Percentiles rank a stretch among this genome's conserved stretches.
These are phyloP conservation scores for Iris pallida DNA, from an alignment of 116 monocot species.

Conservation along the genomic window DNA sequence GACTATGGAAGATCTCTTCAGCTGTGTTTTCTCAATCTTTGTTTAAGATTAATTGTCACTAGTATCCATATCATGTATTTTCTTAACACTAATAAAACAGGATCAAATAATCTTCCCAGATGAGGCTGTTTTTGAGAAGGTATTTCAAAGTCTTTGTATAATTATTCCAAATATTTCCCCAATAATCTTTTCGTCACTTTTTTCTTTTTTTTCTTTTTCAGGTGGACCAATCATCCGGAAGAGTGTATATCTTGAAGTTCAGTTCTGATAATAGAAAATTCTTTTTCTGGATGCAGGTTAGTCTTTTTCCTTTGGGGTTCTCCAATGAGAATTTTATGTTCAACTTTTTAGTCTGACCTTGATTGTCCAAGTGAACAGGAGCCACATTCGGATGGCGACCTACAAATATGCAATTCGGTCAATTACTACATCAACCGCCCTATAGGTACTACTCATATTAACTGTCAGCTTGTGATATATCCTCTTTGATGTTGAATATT, in stretches of 20 bases:
- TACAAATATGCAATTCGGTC: constrained; percentile 55
- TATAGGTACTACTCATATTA: constrained; percentile 46
- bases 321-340: neutral
- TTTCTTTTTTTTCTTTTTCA: constrained; percentile 27
- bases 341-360: constrained; percentile 1
- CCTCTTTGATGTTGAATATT: neutral
- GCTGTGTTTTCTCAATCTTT: neutral
- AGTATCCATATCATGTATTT: constrained; percentile 10
- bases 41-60: neutral
- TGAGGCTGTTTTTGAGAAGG: constrained; percentile 93
- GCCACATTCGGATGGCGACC: constrained; percentile 52
- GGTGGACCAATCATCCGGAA: constrained; percentile 77
- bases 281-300: constrained; percentile 98
- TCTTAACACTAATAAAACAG: constrained; percentile 46
- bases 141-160: constrained; percentile 11
- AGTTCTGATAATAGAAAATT: constrained; percentile 66
- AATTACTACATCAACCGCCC: constrained; percentile 69
- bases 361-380: constrained; percentile 41
- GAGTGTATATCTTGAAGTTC: constrained; percentile 94
- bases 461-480: neutral
- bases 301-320: neutral
- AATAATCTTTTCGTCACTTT: neutral
- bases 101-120: constrained; percentile 95
- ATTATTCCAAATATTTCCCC: neutral
- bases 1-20: neutral